Base-by-base conservation (phyloP, 768 basidiomycete species). In the Trametes maxima region DNA sequence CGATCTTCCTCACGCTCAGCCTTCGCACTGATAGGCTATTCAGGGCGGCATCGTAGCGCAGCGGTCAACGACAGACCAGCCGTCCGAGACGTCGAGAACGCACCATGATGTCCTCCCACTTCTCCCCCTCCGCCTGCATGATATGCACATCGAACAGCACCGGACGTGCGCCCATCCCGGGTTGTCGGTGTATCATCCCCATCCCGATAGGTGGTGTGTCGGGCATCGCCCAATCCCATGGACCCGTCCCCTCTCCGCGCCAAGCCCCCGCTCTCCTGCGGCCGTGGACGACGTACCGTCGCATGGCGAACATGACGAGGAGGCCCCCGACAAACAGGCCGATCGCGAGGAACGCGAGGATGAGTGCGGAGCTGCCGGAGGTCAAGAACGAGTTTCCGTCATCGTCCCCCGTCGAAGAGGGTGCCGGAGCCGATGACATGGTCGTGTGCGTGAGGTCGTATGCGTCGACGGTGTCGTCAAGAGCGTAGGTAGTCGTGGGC, bases 281-380 rank as follows among this genome's bases (percentile, higher is more conserved):
- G 43, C 35, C 36, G 42, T 36, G 17, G 3, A 57, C 25, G 14
- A 61, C 57, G 35, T 65, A 55, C n/a, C 67, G 60, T 12, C 70
- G 62, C 50, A 69, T 60, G 19, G 77, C 79, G 47, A 85, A 80
- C 36, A 83, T 76, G 10, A 76, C 72, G 12, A 82, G 59, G 75
- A 86, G 80, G 0, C 77, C 77, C n/a, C 77, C 70, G 19, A 74
- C 70, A 63, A 87, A 84, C 17, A 88, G 66, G 3, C 82, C 84
- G 28, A 85, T 78, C n/a, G 82, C 81, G 24, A 88, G 72, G 67
- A 86, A 84, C 1, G 81, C 84, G 39, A 87, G 76, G 47, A 88
- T 81, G 64, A 87, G 82, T 0, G 84, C 82, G 0, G 83, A 84
- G 12, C 74, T 76, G 1, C 65, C 65, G 1, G 75, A 66, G n/a